Evolutionary conservation across 2,329 filamentous ascomycete genomes (phyloP).

Genomic region (Dothistroma pini): DNA sequence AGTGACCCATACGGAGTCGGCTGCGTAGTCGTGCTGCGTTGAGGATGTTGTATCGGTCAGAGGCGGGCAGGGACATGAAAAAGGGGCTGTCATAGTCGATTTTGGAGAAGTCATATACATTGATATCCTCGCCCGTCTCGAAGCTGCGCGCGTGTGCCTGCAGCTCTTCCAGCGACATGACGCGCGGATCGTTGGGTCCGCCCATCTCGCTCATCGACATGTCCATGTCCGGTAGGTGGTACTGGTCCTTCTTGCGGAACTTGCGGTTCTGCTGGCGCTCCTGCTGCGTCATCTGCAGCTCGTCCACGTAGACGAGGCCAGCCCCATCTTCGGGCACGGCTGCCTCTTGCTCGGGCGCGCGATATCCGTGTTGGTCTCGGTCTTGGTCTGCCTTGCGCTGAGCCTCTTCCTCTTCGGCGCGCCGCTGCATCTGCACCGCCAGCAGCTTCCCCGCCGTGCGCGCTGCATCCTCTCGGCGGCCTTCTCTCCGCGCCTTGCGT

Average conservation of each 20-base stretch:
- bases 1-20: conserved; percentile 88
- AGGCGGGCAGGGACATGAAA: conserved; percentile 83
- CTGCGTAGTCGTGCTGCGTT: conserved; percentile 89
- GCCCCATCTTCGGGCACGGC: conserved; percentile 67
- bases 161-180: conserved; percentile 93
- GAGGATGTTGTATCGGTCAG: conserved; percentile 93
- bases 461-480: conserved; percentile 85
- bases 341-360: conserved; percentile 51
- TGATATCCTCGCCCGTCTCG: conserved; percentile 83
- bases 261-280: conserved; percentile 70
- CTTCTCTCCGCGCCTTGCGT: conserved; percentile 76
- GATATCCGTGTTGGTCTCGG: conserved; percentile 18
- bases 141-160: conserved; percentile 94
- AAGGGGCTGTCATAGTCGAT: conserved; percentile 97
- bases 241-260: conserved; percentile 90
- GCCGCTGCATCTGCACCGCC: conserved; percentile 88
- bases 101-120: conserved; percentile 89
- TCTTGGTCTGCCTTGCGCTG: conserved; percentile 52
- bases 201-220: conserved; percentile 79
- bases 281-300: conserved; percentile 72
- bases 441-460: conserved; percentile 87
- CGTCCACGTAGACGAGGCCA: conserved; percentile 84
- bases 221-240: conserved; percentile 86
- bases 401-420: conserved; percentile 78
- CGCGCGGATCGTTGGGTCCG: conserved; percentile 82